A percentile compares a stretch with the other conserved stretches of the same genome.
phyloP scores from a whole-genome alignment of 148 eudicot genomes.

The Rhododendron williamsianum region DNA sequence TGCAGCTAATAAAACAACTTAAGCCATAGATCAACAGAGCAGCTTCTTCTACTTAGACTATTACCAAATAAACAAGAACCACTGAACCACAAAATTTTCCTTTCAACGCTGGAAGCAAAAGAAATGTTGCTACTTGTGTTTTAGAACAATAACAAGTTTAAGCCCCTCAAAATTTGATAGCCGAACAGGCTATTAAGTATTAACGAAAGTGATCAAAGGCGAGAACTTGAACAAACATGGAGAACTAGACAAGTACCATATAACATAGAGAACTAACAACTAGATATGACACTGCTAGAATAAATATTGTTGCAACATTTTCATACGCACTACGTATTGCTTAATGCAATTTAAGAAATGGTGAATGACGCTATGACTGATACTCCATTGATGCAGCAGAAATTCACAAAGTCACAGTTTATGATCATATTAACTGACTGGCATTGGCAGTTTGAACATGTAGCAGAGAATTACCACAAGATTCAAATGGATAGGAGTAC shows the following conservation, averaged over 20 bases:
- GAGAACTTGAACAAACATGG: neutral
- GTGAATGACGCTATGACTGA: neutral
- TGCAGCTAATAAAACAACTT: neutral
- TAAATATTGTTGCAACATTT: neutral
- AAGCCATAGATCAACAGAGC: neutral
- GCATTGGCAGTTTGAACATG: neutral
- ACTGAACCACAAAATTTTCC: neutral
- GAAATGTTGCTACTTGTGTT: neutral
- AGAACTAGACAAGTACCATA: neutral
- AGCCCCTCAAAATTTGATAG: neutral
- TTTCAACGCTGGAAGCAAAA: neutral
- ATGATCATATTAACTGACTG: neutral
- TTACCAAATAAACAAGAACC: neutral
- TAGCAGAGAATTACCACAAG: slow-evolving; percentile 63
- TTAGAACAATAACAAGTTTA: neutral
- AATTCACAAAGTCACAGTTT: neutral
- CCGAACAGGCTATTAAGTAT: neutral
- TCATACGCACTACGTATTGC: neutral
- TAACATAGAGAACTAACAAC: neutral
- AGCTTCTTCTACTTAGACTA: neutral
- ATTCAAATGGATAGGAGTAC: slow-evolving; percentile 84
- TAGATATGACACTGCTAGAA: neutral
- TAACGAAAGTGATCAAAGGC: neutral
- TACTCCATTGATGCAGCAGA: neutral
- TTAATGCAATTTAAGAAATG: neutral